Conservation (phyloP, 306 rosid genomes). For the Ceratonia siliqua region DNA sequence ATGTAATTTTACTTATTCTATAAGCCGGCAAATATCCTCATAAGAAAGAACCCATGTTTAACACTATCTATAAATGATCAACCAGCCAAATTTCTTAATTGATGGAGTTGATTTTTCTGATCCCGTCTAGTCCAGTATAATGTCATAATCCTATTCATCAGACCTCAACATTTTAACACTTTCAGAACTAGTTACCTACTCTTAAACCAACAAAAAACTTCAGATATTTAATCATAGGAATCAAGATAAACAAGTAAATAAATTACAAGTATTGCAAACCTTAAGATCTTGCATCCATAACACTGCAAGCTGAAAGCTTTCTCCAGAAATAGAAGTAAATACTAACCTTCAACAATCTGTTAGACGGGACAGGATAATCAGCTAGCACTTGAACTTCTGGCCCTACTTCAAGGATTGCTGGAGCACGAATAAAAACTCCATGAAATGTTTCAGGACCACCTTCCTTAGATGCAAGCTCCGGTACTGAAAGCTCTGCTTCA, state of each 20-base stretch:
- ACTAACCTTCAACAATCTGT: conserved; percentile 52
- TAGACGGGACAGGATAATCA: conserved; percentile 57
- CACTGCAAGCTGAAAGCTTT: conserved; percentile 15
- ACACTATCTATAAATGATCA: neutral
- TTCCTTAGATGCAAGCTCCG: conserved; percentile 71
- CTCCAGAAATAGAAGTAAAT: neutral
- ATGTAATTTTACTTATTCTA: neutral
- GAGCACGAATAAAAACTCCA: conserved; percentile 94
- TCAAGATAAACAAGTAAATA: neutral
- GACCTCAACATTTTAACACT: neutral
- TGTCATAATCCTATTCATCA: neutral
- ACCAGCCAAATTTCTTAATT: neutral
- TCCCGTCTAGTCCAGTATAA: neutral
- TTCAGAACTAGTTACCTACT: neutral
- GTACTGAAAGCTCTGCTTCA: conserved; percentile 76
- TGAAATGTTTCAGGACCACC: conserved; percentile 91
- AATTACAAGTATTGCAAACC: neutral
- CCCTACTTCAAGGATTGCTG: conserved; percentile 89
- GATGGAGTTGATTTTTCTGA: neutral
- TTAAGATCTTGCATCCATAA: neutral
- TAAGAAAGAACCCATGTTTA: neutral
- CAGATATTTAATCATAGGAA: neutral
- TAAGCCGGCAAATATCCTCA: neutral
- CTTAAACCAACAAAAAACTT: neutral
- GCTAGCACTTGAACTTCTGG: conserved; percentile 86